Base-by-base conservation (phyloP, 768 basidiomycete species). In the Serendipita sp. region DNA sequence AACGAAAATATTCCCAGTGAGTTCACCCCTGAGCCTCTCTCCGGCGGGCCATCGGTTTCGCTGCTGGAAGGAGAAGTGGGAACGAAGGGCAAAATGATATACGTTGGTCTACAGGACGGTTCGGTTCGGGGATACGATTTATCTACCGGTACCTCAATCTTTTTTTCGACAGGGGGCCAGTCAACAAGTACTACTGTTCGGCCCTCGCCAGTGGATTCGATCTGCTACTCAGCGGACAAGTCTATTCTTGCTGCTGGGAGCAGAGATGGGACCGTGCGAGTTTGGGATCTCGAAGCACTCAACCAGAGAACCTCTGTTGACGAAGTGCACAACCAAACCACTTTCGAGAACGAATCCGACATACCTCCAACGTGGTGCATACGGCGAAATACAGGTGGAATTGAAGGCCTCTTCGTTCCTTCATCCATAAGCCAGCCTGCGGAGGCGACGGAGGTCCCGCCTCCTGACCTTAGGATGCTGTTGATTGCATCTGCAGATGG, bases 171-270 rank as follows among this genome's bases (percentile, higher is more conserved):
- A 3, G 34, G 67, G 2, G 37, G 62, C 29, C 33, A 48, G 18
- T 53, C 40, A 2, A 71, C 0, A 67, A 73, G 5, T 71, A n/a
- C 55, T 8, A 23, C 23, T 8, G 10, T 71, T 62, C 65, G 64
- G n/a, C 74, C 74, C 4, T 62, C 73, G 1, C 68, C 74, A 2
- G 69, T 84, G 18, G 75, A 76, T 16, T 73, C 80, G 4, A 77
- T 85, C 55, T 71, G 75, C 2, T 80, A 82, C 69, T 74, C 77
- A 16, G 65, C 74, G 2, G 62, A 67, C 2, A 69, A 72, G 58
- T 72, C 75, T 55, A 69, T 84, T 2, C 73, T 88, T 10, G 84
- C 80, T 0, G 83, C 83, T 10, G 87, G 86, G 2, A 80, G 84
- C 11, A 72, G 73, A 2, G 72, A 72, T 3, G 87, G 86, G 2